Percentiles rank a stretch among this genome's conserved stretches.
Conservation (phyloP, 2,329 filamentous ascomycete species). For the Ascochyta koolunga region DNA sequence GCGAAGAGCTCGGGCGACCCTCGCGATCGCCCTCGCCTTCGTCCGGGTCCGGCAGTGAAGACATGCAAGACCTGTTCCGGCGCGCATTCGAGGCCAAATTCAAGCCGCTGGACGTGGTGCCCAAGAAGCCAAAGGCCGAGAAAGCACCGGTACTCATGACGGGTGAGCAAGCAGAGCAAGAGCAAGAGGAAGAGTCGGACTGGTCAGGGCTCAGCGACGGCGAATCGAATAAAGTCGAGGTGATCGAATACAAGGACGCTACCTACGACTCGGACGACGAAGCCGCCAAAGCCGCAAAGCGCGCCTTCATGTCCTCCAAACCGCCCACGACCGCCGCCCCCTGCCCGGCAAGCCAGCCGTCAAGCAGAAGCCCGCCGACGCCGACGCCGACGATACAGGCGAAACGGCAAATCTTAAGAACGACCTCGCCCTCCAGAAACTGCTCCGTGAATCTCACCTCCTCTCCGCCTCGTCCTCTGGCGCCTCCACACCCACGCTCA, state of each 20-base stretch:
- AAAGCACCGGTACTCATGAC: slow-evolving; percentile 33
- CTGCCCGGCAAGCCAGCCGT: slow-evolving; percentile 24
- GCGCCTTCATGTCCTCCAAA: slow-evolving; percentile 74
- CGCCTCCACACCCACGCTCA: slow-evolving; percentile 48
- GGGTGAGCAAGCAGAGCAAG: slow-evolving; percentile 38
- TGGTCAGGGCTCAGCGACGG: slow-evolving; percentile 66
- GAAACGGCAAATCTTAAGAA: slow-evolving; percentile 78
- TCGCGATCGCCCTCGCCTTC: slow-evolving; percentile 38
- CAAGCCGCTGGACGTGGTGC: slow-evolving; percentile 65
- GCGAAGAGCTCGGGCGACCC: slow-evolving; percentile 35
- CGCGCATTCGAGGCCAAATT: slow-evolving; percentile 90
- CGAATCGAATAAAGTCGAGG: slow-evolving; percentile 47
- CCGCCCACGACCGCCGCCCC: slow-evolving; percentile 52
- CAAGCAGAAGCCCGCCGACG: slow-evolving; percentile 23
- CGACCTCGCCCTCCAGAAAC: slow-evolving; percentile 87
- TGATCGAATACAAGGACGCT: slow-evolving; percentile 51
- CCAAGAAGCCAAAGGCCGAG: slow-evolving; percentile 38
- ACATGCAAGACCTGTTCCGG: slow-evolving; percentile 76
- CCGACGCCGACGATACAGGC: slow-evolving; percentile 56
- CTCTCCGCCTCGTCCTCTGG: slow-evolving; percentile 64
- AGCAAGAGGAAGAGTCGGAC: slow-evolving; percentile 54
- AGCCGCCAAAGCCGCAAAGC: slow-evolving; percentile 66
- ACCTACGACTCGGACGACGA: slow-evolving; percentile 24
- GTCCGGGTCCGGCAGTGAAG: slow-evolving; percentile 49
- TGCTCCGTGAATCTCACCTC: slow-evolving; percentile 90